These are phyloP conservation scores for Trapa incisa DNA, from an alignment of 345 rosid genomes.

Conservation along the genomic window DNA sequence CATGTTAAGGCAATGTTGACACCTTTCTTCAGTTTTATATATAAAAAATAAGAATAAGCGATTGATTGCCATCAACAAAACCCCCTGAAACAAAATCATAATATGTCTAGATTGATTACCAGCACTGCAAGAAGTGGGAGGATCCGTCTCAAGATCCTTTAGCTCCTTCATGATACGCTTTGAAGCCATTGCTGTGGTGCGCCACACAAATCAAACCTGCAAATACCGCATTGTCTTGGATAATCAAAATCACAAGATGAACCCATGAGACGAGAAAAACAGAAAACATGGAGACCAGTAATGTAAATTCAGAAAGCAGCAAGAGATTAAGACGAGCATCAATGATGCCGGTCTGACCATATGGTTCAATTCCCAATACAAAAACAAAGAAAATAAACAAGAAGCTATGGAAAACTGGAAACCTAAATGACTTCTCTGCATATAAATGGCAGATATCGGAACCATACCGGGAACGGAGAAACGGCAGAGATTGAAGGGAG, in stretches of 20 bases:
- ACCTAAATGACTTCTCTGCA: not conserved
- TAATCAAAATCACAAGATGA: too few relatives aligned
- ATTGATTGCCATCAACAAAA: not conserved
- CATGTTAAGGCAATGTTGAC: too few relatives aligned
- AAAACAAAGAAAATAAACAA: not conserved
- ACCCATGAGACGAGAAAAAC: not conserved
- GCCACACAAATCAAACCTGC: too few relatives aligned
- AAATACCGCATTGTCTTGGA: not conserved
- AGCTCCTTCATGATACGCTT: not conserved
- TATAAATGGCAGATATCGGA: too few relatives aligned
- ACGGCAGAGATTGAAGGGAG: not conserved
- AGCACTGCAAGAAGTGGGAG: slow-evolving; percentile 1
- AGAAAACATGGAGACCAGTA: too few relatives aligned
- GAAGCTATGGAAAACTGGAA: not conserved
- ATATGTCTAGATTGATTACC: not conserved
- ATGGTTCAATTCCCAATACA: not conserved
- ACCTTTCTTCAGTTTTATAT: too few relatives aligned
- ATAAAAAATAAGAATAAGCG: too few relatives aligned
- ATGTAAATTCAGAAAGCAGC: too few relatives aligned
- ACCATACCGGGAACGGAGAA: too few relatives aligned
- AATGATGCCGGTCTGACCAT: too few relatives aligned
- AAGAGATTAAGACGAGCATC: too few relatives aligned
- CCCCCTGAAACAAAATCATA: not conserved
- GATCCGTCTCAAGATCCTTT: not conserved
- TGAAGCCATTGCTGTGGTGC: not conserved